Evolutionary conservation across 768 basidiomycete species (phyloP), one percentile per base, ranked within the genome.

Genomic region (Clathrus columnatus): DNA sequence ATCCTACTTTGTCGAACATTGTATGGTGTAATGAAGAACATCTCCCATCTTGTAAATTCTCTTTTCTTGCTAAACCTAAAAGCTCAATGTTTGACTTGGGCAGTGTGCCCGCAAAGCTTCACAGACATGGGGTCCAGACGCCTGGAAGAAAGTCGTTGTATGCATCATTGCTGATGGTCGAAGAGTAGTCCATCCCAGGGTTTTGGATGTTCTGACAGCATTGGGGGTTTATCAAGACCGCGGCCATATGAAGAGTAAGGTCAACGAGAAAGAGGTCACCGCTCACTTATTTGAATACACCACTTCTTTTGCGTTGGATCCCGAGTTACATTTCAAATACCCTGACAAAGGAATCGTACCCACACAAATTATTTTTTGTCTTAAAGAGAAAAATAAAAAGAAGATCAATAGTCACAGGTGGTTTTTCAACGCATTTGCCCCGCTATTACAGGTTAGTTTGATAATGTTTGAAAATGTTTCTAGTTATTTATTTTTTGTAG

Each of bases 71-170:
- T 87, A 68, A 72, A 89, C 30, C 7, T 4, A 32, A 17, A 48
- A 55, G 17, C 17, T 17, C 26, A 47, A 26, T 3, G 16, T 4
- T 55, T 26, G 2, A 28, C 21, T 6, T 21, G 11, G 11, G 7
- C 28, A 55, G 18, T 90, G 88, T 64, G 81, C 87, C 20, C 81
- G 95, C 27, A 90, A 89, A 65, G 86, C 86, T 57, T 91, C 88
- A 8, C 88, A 91, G 62, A 96, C 91, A 4, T 98, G 95, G 95
- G 95, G 95, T 2, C 81, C 83, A 3, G 92, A 95, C 45, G 87
- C 91, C 4, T 98, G 95, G 95, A 91, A 97, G 69, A 97, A 96
- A 80, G 90, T 95, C 23, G 91, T 95, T 1, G 89, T 95, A 1
- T 93, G 89, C 63, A 88, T 94, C 56, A 87, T 95, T 20, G 87